A percentile compares a stretch with the other conserved stretches of the same genome.
Evolutionary conservation across 148 eudicot genomes (phyloP).

Genomic region (Vaccinium darrowii): DNA sequence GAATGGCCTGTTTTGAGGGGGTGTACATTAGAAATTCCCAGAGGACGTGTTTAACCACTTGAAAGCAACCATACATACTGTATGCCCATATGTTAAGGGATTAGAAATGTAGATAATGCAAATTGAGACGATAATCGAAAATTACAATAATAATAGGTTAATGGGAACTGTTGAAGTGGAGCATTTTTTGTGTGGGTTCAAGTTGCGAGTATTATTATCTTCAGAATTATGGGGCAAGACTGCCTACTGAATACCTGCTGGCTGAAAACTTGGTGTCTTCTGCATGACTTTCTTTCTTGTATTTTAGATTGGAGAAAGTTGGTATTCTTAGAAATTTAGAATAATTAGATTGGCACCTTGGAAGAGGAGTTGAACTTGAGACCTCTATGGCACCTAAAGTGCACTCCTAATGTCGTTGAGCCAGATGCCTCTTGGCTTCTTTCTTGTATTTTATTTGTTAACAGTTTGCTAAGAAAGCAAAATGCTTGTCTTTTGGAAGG

Average conservation of each 20-base stretch:
- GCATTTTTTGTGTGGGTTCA: too few species aligned
- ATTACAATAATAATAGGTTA: background rate
- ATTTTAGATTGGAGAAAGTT: background rate
- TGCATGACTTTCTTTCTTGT: background rate
- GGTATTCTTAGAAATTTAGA: too few species aligned
- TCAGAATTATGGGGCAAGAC: background rate
- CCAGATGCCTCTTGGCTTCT: too few species aligned
- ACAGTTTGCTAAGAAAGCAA: background rate
- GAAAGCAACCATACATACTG: background rate
- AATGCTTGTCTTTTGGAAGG: background rate
- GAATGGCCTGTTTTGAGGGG: background rate
- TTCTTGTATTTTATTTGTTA: too few species aligned
- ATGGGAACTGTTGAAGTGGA: too few species aligned
- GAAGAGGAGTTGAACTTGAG: too few species aligned
- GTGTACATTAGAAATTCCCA: background rate
- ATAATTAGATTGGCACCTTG: too few species aligned
- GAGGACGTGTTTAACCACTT: background rate
- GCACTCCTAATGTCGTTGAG: too few species aligned
- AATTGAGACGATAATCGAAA: background rate
- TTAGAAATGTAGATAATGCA: background rate
- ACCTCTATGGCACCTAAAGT: too few species aligned
- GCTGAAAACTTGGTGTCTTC: background rate
- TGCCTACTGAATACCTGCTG: background rate
- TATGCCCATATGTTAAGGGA: background rate
- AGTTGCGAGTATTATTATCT: too few species aligned